phyloP scores from a whole-genome alignment of 345 rosid genomes.

The Eucalyptus decipiens region DNA sequence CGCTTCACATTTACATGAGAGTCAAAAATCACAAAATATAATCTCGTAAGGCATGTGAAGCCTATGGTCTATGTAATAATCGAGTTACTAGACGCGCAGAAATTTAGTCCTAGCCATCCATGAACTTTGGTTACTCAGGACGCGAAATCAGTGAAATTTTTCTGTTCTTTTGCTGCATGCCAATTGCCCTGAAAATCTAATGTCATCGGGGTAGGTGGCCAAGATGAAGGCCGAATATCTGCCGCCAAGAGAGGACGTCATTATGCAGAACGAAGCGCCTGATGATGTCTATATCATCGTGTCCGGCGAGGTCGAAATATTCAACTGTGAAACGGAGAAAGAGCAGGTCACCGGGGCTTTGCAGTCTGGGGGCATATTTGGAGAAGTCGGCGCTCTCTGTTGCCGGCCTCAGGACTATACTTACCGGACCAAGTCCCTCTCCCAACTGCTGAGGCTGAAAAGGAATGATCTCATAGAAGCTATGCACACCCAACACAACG shows the following conservation, averaged over 20 bases:
- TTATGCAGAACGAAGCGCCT: slow-evolving; percentile 73
- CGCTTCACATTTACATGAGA: not conserved
- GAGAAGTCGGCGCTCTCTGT: slow-evolving; percentile 82
- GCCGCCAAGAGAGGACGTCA: slow-evolving; percentile 87
- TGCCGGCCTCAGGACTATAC: slow-evolving; percentile 61
- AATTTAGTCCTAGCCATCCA: not conserved
- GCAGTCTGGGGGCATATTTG: slow-evolving; percentile 65
- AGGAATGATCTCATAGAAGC: slow-evolving; percentile 48
- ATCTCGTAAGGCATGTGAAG: not conserved
- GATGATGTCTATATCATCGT: slow-evolving; percentile 83
- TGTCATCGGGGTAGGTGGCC: slow-evolving; percentile 30
- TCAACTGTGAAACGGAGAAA: slow-evolving; percentile 44
- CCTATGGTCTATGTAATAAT: not conserved
- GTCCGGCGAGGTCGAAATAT: slow-evolving; percentile 75
- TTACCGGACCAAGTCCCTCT: slow-evolving; percentile 63
- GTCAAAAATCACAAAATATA: not conserved
- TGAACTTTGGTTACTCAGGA: not conserved
- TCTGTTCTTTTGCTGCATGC: not conserved
- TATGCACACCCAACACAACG: slow-evolving; percentile 58
- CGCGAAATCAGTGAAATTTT: not conserved
- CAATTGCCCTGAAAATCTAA: not conserved
- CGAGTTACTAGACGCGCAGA: not conserved
- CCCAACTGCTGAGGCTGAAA: slow-evolving; percentile 72
- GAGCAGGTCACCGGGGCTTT: slow-evolving; percentile 45
- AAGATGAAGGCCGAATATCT: slow-evolving; percentile 88